Conservation (phyloP, 176 grass and related monocot genomes). For the Typha latifolia region DNA sequence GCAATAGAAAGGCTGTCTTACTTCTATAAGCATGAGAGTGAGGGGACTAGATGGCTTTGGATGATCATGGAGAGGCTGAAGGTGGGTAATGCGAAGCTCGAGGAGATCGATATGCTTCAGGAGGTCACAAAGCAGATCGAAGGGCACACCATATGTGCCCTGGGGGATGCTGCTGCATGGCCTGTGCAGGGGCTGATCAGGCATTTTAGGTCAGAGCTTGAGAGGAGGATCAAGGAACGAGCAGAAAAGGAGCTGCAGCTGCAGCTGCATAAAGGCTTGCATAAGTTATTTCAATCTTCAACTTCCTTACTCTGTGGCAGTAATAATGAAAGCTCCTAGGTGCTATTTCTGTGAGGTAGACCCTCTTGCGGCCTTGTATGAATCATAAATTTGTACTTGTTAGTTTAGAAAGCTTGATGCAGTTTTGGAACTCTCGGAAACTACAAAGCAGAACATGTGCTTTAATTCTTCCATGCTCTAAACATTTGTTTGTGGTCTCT, state of each 20-base stretch:
- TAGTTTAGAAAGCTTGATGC: neutral
- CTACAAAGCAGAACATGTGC: neutral
- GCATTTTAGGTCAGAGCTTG: conserved; percentile 90
- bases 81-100: conserved; percentile 78
- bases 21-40: conserved; percentile 95
- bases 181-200: conserved; percentile 87
- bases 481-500: neutral
- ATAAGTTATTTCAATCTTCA: neutral
- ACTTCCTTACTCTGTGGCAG: neutral
- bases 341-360: neutral
- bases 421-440: neutral
- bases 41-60: too few species aligned
- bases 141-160: conserved; percentile 82
- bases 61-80: conserved; percentile 97
- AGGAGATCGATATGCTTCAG: conserved; percentile 95
- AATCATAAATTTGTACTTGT: neutral
- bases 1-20: conserved; percentile 80
- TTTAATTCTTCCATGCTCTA: neutral
- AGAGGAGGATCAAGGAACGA: conserved; percentile 71
- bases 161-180: conserved; percentile 90
- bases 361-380: neutral
- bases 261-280: conserved; percentile 45
- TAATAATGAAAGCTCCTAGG: neutral
- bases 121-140: conserved; percentile 94
- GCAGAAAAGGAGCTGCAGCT: conserved; percentile 68